These are phyloP conservation scores for Mycosphaerella sp. DNA, from an alignment of 2,329 filamentous ascomycete genomes.

Conservation along the genomic window DNA sequence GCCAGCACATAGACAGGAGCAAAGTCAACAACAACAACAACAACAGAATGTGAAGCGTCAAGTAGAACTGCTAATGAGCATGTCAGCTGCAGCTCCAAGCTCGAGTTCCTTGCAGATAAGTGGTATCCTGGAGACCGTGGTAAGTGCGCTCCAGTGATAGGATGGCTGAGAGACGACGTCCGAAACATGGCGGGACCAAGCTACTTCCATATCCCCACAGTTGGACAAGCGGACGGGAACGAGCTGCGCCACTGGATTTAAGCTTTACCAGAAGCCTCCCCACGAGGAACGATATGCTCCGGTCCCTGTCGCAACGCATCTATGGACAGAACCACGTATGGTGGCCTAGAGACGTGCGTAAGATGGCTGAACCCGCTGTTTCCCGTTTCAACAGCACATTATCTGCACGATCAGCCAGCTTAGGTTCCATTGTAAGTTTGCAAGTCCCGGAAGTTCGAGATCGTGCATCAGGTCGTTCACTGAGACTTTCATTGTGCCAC, in stretches of 20 bases:
- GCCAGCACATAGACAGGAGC: background rate
- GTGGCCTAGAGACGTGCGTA: no score
- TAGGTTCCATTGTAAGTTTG: no score
- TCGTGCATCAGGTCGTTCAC: background rate
- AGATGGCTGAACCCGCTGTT: no score
- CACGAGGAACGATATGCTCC: slow-evolving; percentile 9
- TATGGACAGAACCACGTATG: background rate
- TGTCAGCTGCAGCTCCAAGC: background rate
- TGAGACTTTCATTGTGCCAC: background rate
- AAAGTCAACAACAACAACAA: background rate
- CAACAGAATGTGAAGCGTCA: background rate
- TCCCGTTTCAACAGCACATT: no score
- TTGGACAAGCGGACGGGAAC: slow-evolving; percentile 14
- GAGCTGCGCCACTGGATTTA: slow-evolving; percentile 16
- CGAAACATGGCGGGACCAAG: slow-evolving; percentile 26
- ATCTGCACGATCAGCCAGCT: no score
- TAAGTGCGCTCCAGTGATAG: slow-evolving; percentile 1
- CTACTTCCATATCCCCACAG: slow-evolving; percentile 24
- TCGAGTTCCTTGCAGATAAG: background rate
- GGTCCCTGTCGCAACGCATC: slow-evolving; percentile 7
- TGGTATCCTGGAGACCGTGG: background rate
- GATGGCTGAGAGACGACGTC: slow-evolving; percentile 16
- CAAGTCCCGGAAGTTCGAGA: no score
- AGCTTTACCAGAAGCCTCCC: slow-evolving; percentile 19
- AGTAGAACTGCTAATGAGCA: background rate